Base-by-base conservation (phyloP, 768 basidiomycete species). In the Phaffia tasmanica region DNA sequence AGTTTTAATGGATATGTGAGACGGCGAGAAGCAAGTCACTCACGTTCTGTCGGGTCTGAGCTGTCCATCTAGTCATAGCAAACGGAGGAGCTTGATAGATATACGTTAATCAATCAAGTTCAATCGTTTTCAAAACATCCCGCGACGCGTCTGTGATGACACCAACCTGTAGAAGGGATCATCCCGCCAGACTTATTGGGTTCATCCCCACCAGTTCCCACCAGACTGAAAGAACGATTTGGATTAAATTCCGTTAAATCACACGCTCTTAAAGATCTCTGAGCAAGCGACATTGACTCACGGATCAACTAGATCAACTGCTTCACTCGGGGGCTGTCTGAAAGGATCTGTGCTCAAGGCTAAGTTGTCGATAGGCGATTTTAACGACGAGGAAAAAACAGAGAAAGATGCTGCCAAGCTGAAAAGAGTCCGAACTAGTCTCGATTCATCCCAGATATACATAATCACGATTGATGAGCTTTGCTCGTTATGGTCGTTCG, bases 21-120 rank as follows among this genome's bases (percentile, higher is more conserved):
- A 4, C 11, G 35, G 35, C 35, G 11, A 87, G 76, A 55, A 1
- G 46, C 14, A 21, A 6, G 25, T 25, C 14, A 8, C 56, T 48
- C 49, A 58, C 64, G 29, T 87, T 88, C 64, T 83, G 78, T 66
- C 86, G 81, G 11, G 86, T 89, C 75, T 87, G 86, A 0, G 87
- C 86, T 15, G 87, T 85, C 88, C 88, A 89, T 42, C 88, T 81
- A 0, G 87, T 88, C 87, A 88, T 88, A 6, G 82, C 88, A 71
- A 89, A 90, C 0, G 88, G 88, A 3, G 87, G 74, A 48, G 86
- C 5, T 83, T 79, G 79, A 9, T 84, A 85, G 0, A 25, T 14
- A 1, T 48, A 5, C 35, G 27, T 47, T 27, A 48, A 7, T 14
- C 15, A 21, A n/a, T 15, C 16, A 30, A 7, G 14, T 21, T 30